Percentiles rank a stretch among this genome's conserved stretches.
phyloP scores from a whole-genome alignment of 2,329 filamentous ascomycete genomes.

The Penicillium sp. region DNA sequence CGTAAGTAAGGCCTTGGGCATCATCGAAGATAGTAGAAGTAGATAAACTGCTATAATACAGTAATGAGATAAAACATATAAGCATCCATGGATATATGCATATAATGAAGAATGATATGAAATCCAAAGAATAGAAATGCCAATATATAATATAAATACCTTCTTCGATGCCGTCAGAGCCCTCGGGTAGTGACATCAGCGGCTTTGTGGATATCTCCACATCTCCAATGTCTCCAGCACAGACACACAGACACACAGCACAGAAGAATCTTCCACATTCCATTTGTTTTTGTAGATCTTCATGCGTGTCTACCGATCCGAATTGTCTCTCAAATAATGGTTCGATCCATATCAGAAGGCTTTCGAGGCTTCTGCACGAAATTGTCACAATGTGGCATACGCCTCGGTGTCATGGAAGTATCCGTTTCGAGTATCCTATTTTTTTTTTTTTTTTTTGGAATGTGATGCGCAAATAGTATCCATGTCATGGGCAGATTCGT shows the following conservation, averaged over 20 bases:
- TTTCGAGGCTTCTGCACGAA: background rate
- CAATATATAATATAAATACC: background rate
- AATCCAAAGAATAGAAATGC: background rate
- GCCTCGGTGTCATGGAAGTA: background rate
- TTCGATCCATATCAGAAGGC: no score
- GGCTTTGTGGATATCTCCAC: constrained; percentile 5
- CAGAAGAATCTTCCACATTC: background rate
- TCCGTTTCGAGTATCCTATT: background rate
- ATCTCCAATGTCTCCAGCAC: background rate
- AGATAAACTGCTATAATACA: constrained; percentile 3
- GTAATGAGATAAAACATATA: background rate
- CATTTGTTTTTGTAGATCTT: background rate
- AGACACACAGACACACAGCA: background rate
- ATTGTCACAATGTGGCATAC: background rate
- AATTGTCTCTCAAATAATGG: background rate
- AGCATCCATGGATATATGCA: no score
- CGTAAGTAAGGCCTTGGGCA: background rate
- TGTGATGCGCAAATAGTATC: background rate
- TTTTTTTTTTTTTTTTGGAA: background rate
- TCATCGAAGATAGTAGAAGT: background rate
- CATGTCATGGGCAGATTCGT: background rate
- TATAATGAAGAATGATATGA: background rate
- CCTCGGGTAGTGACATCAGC: constrained; percentile 5
- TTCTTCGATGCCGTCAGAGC: background rate
- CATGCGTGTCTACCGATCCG: background rate